Evolutionary conservation across 208 protist species (phyloP).

Genomic region (Leishmania braziliensis): DNA sequence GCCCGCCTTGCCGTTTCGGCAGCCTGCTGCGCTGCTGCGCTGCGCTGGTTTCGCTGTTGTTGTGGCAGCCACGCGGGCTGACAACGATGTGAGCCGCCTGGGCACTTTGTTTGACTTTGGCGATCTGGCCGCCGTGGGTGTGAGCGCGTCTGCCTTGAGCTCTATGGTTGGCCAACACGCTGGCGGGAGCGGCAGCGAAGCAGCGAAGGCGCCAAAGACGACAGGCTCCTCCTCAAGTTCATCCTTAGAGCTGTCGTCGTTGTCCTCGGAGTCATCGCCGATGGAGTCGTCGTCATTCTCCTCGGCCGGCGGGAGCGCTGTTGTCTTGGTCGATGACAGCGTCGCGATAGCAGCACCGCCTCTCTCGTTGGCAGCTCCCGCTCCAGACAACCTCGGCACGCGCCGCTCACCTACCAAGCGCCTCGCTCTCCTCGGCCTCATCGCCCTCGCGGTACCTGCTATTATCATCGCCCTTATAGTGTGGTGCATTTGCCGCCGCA

Average conservation of each 20-base stretch:
- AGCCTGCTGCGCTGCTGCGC: not conserved
- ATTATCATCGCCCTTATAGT: slow-evolving; percentile 28
- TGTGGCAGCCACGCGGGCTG: not conserved
- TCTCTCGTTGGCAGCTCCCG: not conserved
- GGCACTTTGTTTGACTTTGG: not conserved
- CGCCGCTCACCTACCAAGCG: not conserved
- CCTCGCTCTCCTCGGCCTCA: slow-evolving; percentile 32
- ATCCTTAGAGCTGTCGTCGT: not conserved
- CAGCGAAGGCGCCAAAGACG: not conserved
- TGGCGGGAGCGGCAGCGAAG: not conserved
- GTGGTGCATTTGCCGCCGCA: slow-evolving; percentile 38
- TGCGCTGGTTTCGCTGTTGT: not conserved
- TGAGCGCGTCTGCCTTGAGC: not conserved
- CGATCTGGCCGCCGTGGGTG: not conserved
- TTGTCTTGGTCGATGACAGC: not conserved
- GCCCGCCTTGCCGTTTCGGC: not conserved
- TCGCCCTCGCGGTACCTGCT: slow-evolving; percentile 52
- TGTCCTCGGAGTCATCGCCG: no score
- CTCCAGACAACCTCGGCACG: slow-evolving; percentile 8
- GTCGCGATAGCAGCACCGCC: not conserved
- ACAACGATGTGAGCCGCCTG: not conserved
- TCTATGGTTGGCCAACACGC: not conserved
- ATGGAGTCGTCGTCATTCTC: not conserved
- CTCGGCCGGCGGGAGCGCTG: not conserved
- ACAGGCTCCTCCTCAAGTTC: not conserved